Percentiles rank a stretch among this genome's conserved stretches.
phyloP scores from a whole-genome alignment of 345 rosid genomes.

The Populus euphratica region DNA sequence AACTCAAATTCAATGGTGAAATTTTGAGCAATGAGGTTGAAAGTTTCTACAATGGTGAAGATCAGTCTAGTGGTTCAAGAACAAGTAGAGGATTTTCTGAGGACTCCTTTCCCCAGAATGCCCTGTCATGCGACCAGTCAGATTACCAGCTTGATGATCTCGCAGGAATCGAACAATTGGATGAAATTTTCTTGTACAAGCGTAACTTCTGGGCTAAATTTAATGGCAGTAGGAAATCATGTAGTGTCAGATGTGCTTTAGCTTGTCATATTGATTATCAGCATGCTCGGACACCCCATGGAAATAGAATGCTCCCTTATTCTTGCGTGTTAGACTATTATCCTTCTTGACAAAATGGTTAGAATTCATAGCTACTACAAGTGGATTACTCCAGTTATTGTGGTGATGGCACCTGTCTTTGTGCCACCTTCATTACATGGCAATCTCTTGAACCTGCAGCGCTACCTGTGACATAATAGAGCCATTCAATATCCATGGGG shows the following conservation, averaged over 20 bases:
- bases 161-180: slow-evolving; percentile 50
- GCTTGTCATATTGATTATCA: slow-evolving; percentile 18
- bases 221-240: slow-evolving; percentile 22
- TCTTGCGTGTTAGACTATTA: slow-evolving; percentile 4
- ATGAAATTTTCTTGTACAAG: slow-evolving; percentile 73
- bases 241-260: slow-evolving; percentile 26
- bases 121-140: slow-evolving; percentile 12
- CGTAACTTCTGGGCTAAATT: slow-evolving; percentile 42
- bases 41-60: slow-evolving; percentile 11
- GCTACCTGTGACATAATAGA: slow-evolving; percentile 5
- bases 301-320: slow-evolving; percentile 30
- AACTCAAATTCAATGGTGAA: slow-evolving; percentile 20
- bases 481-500: slow-evolving; percentile 30
- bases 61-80: slow-evolving; percentile 22
- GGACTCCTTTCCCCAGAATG: slow-evolving; percentile 18
- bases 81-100: slow-evolving; percentile 24
- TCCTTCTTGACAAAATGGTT: slow-evolving; percentile 5
- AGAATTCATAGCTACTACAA: background rate
- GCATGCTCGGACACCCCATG: slow-evolving; percentile 33
- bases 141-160: slow-evolving; percentile 42
- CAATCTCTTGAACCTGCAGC: background rate
- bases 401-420: slow-evolving; percentile 16
- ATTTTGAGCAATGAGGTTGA: slow-evolving; percentile 13
- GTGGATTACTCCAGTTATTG: slow-evolving; percentile 12
- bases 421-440: background rate